A percentile compares a stretch with the other conserved stretches of the same genome.
Evolutionary conservation across 1,284 basidiomycete genomes (phyloP).

Genomic region (Ustilago bromivora): DNA sequence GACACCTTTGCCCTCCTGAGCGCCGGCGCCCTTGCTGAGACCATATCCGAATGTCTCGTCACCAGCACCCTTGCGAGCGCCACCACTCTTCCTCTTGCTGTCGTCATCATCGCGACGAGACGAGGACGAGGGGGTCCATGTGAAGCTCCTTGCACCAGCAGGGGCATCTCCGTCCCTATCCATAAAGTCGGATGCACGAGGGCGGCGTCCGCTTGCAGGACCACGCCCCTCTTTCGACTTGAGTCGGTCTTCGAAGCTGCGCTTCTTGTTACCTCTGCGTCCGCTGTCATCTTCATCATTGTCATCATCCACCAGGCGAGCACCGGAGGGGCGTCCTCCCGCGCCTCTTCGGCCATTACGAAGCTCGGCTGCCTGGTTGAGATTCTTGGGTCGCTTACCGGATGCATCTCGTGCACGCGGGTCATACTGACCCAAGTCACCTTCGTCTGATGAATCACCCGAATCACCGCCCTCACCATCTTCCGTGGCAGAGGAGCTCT

Average conservation of each 20-base stretch:
- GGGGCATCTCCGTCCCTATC: constrained; percentile 19
- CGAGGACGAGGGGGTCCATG: constrained; percentile 55
- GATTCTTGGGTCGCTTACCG: constrained; percentile 72
- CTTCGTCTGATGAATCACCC: constrained; percentile 71
- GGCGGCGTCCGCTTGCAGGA: constrained; percentile 6
- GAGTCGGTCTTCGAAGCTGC: constrained; percentile 47
- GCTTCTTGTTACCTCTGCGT: constrained; percentile 45
- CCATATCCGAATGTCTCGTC: constrained; percentile 72
- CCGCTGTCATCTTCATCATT: constrained; percentile 31
- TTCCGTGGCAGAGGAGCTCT: constrained; percentile 12
- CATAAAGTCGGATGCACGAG: constrained; percentile 46
- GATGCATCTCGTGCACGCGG: constrained; percentile 61
- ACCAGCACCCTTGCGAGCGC: constrained; percentile 66
- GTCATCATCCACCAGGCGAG: constrained; percentile 49
- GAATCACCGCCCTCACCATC: constrained; percentile 52
- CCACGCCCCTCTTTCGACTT: constrained; percentile 13
- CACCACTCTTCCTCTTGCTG: constrained; percentile 6
- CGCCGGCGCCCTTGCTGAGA: constrained; percentile 65
- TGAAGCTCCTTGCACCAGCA: constrained; percentile 33
- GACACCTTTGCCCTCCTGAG: constrained; percentile 73
- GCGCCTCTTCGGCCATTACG: constrained; percentile 66
- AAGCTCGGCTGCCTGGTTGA: constrained; percentile 64
- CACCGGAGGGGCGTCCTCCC: constrained; percentile 24
- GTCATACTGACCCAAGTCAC: constrained; percentile 52
- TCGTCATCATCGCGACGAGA: constrained; percentile 19